These are phyloP conservation scores for Lactarius tabidus DNA, from an alignment of 768 basidiomycete genomes.

Conservation along the genomic window DNA sequence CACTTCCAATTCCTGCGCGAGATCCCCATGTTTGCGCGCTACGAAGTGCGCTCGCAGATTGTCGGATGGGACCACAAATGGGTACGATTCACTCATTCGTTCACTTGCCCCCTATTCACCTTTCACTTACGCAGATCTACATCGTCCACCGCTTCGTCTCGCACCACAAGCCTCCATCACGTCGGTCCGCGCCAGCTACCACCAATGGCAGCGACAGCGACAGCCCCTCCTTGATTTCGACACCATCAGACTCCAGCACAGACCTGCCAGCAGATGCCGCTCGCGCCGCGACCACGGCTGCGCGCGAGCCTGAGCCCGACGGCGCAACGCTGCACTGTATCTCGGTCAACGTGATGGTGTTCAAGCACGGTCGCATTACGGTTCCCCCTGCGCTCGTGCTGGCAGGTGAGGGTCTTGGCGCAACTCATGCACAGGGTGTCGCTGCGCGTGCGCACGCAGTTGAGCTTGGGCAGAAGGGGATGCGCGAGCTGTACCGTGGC, in stretches of 20 bases:
- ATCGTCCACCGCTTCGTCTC: constrained; percentile 61
- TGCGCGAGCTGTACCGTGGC: constrained; percentile 49
- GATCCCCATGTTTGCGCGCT: constrained; percentile 57
- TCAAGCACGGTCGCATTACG: constrained; percentile 68
- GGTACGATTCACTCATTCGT: constrained; percentile 40
- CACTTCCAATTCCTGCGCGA: constrained; percentile 68
- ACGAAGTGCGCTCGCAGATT: constrained; percentile 56
- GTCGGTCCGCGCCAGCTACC: constrained; percentile 33
- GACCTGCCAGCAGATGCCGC: background rate
- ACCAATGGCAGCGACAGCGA: constrained; percentile 19
- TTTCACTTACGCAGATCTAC: constrained; percentile 45
- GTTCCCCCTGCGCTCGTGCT: constrained; percentile 64
- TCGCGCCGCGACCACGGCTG: constrained; percentile 1
- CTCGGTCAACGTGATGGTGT: constrained; percentile 59
- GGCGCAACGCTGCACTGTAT: constrained; percentile 60
- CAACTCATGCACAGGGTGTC: constrained; percentile 25
- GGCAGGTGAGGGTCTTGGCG: constrained; percentile 53
- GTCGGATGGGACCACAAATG: constrained; percentile 77
- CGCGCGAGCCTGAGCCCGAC: constrained; percentile 42
- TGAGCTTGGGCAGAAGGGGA: constrained; percentile 36
- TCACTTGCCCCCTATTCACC: background rate
- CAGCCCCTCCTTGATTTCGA: constrained; percentile 9
- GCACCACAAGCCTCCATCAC: constrained; percentile 37
- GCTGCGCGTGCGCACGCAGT: constrained; percentile 23
- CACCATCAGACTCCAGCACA: constrained; percentile 16